phyloP scores from a whole-genome alignment of 2,329 filamentous ascomycete genomes.

The Neofusicoccum sp. region DNA sequence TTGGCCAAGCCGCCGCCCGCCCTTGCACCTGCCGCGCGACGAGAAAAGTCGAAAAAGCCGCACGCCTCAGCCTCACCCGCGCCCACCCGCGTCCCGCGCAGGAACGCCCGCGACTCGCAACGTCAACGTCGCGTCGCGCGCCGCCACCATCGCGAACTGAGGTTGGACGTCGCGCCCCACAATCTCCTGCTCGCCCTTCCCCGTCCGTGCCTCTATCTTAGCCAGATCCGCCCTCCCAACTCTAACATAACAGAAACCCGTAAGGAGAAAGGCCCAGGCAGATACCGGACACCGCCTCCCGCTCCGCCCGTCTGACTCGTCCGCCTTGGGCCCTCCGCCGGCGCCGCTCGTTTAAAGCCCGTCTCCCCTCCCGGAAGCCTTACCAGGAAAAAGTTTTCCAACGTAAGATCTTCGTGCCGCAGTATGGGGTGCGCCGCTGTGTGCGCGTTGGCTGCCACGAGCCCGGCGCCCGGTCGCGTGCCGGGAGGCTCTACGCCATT shows the following conservation, averaged over 20 bases:
- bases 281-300: constrained; percentile 8
- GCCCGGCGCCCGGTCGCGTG: background rate
- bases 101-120: background rate
- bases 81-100: background rate
- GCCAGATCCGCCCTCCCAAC: constrained; percentile 6
- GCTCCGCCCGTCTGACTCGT: background rate
- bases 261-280: background rate
- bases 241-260: constrained; percentile 13
- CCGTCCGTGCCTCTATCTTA: constrained; percentile 10
- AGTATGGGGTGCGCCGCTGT: constrained; percentile 2
- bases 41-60: constrained; percentile 3
- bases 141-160: background rate
- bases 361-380: background rate
- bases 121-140: background rate
- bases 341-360: background rate
- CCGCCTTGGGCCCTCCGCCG: background rate
- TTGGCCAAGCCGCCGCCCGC: background rate
- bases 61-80: constrained; percentile 1
- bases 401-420: background rate
- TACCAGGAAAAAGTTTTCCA: background rate
- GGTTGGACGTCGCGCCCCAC: background rate
- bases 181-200: background rate
- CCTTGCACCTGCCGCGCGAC: background rate
- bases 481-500: background rate
- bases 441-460: background rate